A percentile compares a stretch with the other conserved stretches of the same genome.
Conservation (phyloP, 305 asterid genomes). For the Fraxinus sp. region DNA sequence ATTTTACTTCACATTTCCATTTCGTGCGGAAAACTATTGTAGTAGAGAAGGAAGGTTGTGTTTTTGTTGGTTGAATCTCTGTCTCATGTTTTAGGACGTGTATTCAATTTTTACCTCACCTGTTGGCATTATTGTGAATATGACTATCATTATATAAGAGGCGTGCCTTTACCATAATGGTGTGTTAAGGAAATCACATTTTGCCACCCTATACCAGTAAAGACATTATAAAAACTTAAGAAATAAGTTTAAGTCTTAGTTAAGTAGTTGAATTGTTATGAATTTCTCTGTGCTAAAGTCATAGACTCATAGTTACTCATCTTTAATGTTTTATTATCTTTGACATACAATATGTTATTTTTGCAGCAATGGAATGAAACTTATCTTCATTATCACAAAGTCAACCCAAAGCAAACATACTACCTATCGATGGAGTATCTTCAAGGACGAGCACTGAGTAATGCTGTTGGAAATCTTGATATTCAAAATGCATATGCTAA, state of each 20-base stretch:
- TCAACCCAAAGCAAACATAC: constrained; percentile 95
- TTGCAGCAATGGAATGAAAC: constrained; percentile 98
- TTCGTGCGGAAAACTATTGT: neutral
- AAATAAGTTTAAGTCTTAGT: neutral
- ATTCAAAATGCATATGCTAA: constrained; percentile 80
- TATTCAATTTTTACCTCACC: neutral
- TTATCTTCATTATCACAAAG: constrained; percentile 78
- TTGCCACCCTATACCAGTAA: neutral
- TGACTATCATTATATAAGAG: neutral
- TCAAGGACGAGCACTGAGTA: constrained; percentile 96
- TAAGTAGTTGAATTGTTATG: constrained; percentile 15
- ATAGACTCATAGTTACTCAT: constrained; percentile 7
- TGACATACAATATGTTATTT: constrained; percentile 1
- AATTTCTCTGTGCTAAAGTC: constrained; percentile 16
- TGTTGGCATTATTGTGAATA: neutral
- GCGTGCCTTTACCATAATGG: neutral
- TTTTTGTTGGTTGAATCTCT: neutral
- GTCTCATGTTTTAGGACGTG: neutral
- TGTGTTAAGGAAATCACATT: neutral
- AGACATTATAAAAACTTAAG: neutral
- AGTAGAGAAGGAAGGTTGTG: neutral
- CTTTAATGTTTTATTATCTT: constrained; percentile 3
- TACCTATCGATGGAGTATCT: constrained; percentile 98
- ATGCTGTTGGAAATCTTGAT: constrained; percentile 92
- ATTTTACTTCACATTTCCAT: neutral